Conservation (phyloP, 805 yeast species). For the Cyberlindnera maritima region DNA sequence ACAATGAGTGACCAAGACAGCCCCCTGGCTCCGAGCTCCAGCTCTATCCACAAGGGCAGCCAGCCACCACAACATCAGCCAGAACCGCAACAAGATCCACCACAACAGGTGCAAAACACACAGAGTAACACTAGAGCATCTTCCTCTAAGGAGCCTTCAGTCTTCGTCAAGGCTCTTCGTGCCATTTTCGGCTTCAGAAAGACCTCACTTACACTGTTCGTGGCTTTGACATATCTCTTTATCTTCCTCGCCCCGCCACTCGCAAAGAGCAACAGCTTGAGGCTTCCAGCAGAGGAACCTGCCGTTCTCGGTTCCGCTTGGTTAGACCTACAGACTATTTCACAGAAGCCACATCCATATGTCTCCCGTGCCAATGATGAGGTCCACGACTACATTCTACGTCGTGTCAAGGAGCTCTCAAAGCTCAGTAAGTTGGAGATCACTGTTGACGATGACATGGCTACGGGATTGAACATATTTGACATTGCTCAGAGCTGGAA, state of each 20-base stretch:
- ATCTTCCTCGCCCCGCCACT: conserved; percentile 38
- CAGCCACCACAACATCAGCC: conserved; percentile 8
- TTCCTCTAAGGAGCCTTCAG: conserved; percentile 15
- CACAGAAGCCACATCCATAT: conserved; percentile 71
- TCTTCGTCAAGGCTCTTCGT: conserved; percentile 32
- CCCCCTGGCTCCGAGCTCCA: conserved; percentile 9
- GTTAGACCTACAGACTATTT: conserved; percentile 69
- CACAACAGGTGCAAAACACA: neutral
- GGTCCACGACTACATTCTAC: conserved; percentile 64
- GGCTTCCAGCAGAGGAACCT: conserved; percentile 42
- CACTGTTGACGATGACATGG: conserved; percentile 37
- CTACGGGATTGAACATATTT: conserved; percentile 38
- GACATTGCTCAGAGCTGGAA: conserved; percentile 52
- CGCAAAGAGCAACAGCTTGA: conserved; percentile 41
- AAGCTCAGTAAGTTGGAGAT: conserved; percentile 23
- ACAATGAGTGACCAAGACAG: neutral
- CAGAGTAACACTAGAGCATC: neutral
- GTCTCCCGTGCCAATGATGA: conserved; percentile 71
- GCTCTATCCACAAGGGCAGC: conserved; percentile 11
- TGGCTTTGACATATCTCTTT: conserved; percentile 43
- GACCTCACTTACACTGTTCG: conserved; percentile 60
- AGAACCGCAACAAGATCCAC: conserved; percentile 2
- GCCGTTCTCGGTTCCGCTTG: conserved; percentile 47
- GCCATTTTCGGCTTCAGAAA: conserved; percentile 69
- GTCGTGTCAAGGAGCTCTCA: conserved; percentile 39